A percentile compares a stretch with the other conserved stretches of the same genome.
Conservation (phyloP, 345 rosid species). For the Gossypium arboreum region DNA sequence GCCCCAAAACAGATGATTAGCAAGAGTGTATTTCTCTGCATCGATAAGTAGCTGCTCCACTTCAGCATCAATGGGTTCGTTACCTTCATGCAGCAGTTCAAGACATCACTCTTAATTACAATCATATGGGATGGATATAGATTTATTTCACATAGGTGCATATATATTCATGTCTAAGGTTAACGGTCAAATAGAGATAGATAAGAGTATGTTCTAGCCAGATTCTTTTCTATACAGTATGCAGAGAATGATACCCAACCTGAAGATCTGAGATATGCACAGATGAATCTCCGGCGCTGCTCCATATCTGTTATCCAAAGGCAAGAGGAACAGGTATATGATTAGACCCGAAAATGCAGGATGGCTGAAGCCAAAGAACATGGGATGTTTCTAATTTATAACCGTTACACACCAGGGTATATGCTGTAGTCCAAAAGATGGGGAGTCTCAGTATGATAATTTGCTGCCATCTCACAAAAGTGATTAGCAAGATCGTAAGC, state of each 20-base stretch:
- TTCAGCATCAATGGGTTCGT: slow-evolving; percentile 29
- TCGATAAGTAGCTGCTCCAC: slow-evolving; percentile 31
- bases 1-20: slow-evolving; percentile 51
- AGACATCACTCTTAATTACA: background rate
- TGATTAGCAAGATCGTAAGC: slow-evolving; percentile 92
- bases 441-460: slow-evolving; percentile 85
- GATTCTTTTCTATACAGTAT: background rate
- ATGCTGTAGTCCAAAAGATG: slow-evolving; percentile 60
- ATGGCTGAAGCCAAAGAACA: background rate
- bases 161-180: too few species aligned
- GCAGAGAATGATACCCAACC: slow-evolving; percentile 34
- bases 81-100: slow-evolving; percentile 14
- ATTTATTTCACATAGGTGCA: too few species aligned
- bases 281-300: slow-evolving; percentile 63
- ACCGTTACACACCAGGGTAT: slow-evolving; percentile 59
- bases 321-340: slow-evolving; percentile 5
- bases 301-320: slow-evolving; percentile 45
- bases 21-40: slow-evolving; percentile 50
- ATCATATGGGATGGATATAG: too few species aligned
- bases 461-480: slow-evolving; percentile 90
- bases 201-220: background rate
- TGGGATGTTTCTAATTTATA: background rate
- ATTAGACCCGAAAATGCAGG: background rate
- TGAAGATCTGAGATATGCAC: slow-evolving; percentile 51
- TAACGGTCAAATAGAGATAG: too few species aligned